phyloP scores from a whole-genome alignment of 176 grass and related monocot genomes.

The Saccharum spontaneum region DNA sequence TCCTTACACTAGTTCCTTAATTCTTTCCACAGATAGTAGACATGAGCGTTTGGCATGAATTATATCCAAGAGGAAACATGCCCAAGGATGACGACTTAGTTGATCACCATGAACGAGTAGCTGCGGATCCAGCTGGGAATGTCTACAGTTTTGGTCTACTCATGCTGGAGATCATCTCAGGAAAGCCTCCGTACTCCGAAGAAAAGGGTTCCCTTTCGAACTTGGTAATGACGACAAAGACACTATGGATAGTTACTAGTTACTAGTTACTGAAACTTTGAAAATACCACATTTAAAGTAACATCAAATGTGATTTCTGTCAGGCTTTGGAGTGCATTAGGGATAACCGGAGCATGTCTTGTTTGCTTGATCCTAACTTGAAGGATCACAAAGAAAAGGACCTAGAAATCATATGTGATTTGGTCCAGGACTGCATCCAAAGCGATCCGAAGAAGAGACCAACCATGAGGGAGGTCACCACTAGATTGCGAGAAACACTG shows the following conservation, averaged over 20 bases:
- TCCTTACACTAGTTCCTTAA: slow-evolving; percentile 2
- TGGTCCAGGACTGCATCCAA: slow-evolving; percentile 73
- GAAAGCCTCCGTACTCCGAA: slow-evolving; percentile 67
- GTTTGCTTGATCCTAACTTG: slow-evolving; percentile 71
- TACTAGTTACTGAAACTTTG: slow-evolving; percentile 6
- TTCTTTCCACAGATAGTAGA: slow-evolving; percentile 69
- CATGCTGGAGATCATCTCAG: slow-evolving; percentile 93
- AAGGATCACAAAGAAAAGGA: slow-evolving; percentile 74
- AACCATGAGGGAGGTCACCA: slow-evolving; percentile 65
- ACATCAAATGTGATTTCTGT: slow-evolving; percentile 22
- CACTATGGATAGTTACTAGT: slow-evolving; percentile 17
- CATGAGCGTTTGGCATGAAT: slow-evolving; percentile 73
- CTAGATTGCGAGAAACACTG: slow-evolving; percentile 54
- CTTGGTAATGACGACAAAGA: slow-evolving; percentile 53
- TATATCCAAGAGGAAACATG: slow-evolving; percentile 58
- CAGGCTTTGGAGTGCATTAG: slow-evolving; percentile 83
- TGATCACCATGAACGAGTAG: slow-evolving; percentile 44
- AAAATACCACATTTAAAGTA: slow-evolving; percentile 31
- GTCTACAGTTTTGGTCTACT: slow-evolving; percentile 86
- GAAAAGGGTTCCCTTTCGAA: slow-evolving; percentile 63
- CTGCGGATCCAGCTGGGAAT: slow-evolving; percentile 79
- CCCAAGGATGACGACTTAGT: slow-evolving; percentile 40
- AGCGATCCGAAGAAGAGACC: slow-evolving; percentile 76
- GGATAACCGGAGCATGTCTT: slow-evolving; percentile 47
- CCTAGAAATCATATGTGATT: slow-evolving; percentile 71